A percentile compares a stretch with the other conserved stretches of the same genome.
Conservation (phyloP, 139 green algal species). For the Chlamydomonas incerta region DNA sequence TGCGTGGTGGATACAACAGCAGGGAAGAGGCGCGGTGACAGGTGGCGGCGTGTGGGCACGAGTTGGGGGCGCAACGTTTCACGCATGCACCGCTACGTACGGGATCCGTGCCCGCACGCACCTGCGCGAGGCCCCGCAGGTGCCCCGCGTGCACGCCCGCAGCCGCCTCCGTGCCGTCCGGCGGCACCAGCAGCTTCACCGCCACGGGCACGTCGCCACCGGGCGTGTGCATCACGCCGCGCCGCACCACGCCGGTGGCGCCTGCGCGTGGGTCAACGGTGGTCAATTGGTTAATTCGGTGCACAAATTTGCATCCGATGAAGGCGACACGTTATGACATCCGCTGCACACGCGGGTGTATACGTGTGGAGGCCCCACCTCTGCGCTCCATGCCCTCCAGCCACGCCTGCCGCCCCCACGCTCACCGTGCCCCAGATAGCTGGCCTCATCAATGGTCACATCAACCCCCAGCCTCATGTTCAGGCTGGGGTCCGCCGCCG, state of each 20-base stretch:
- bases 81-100: no score
- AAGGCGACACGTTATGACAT: no score
- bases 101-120: no score
- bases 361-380: no score
- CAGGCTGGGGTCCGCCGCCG: neutral
- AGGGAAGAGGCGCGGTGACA: neutral
- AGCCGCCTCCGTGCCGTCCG: neutral
- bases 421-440: neutral
- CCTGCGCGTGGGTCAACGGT: neutral
- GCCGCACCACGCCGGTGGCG: neutral
- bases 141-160: neutral
- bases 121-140: neutral
- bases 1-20: neutral
- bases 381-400: no score
- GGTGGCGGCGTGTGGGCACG: no score
- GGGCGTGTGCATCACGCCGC: neutral
- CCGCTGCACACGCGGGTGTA: no score
- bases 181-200: neutral
- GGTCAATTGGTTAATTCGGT: no score
- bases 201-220: neutral
- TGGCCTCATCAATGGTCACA: neutral
- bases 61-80: no score
- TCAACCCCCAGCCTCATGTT: neutral
- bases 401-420: no score
- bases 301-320: no score